A percentile compares a stretch with the other conserved stretches of the same genome.
Conservation (phyloP, 345 rosid species). For the Gossypium australe region DNA sequence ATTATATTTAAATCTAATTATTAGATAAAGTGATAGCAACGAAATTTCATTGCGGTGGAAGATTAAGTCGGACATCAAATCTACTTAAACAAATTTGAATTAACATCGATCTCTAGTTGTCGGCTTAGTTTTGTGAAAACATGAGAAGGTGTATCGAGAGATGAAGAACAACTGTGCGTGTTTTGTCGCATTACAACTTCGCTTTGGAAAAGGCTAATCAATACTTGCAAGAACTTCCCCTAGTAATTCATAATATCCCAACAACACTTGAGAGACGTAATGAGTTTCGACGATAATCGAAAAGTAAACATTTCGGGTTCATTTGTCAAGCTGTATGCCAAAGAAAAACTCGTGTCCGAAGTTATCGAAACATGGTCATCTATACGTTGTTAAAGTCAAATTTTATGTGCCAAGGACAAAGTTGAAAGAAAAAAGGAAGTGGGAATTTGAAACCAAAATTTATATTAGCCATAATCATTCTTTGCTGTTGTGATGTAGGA, state of each 20-base stretch:
- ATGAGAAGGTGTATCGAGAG: background rate
- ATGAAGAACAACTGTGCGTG: background rate
- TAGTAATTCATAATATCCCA: background rate
- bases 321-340: background rate
- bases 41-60: background rate
- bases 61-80: background rate
- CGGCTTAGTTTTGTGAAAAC: background rate
- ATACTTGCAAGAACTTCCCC: background rate
- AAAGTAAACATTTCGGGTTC: background rate
- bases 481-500: no score
- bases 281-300: background rate
- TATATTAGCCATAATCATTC: no score
- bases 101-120: background rate
- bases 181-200: background rate
- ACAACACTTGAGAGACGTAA: background rate
- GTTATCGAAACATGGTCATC: background rate
- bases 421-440: background rate
- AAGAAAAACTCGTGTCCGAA: background rate
- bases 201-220: background rate
- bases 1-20: no score
- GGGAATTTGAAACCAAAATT: no score
- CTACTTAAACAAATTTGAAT: background rate
- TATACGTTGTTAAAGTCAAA: background rate
- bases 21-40: no score
- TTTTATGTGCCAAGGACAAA: background rate